These are phyloP conservation scores for Medicago lupulina DNA, from an alignment of 306 rosid genomes.

Conservation along the genomic window DNA sequence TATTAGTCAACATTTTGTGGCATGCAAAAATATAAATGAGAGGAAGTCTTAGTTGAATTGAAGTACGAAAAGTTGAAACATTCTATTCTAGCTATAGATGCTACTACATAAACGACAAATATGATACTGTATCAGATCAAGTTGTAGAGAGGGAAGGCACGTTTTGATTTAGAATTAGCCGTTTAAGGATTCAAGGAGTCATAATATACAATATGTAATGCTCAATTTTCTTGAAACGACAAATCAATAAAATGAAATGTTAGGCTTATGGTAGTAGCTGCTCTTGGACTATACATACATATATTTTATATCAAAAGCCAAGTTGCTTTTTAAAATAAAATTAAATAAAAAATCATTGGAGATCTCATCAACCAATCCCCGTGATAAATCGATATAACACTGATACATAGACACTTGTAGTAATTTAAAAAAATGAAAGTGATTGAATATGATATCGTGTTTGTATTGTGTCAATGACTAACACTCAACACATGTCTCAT, in stretches of 20 bases:
- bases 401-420: too few relatives aligned
- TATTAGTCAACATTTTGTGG: constrained; percentile 25
- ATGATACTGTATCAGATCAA: neutral
- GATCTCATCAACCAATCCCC: constrained; percentile 21
- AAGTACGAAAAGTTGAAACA: constrained; percentile 37
- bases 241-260: constrained; percentile 36
- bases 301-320: constrained; percentile 33
- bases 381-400: neutral
- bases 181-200: constrained; percentile 40
- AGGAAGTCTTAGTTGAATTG: neutral
- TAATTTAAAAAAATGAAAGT: neutral
- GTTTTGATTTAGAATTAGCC: constrained; percentile 36
- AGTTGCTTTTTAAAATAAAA: constrained; percentile 34
- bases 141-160: constrained; percentile 14
- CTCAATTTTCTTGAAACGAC: constrained; percentile 34
- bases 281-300: constrained; percentile 12
- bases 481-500: neutral
- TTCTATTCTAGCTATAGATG: constrained; percentile 11
- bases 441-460: neutral
- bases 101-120: constrained; percentile 37
- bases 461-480: neutral
- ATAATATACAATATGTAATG: constrained; percentile 25
- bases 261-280: constrained; percentile 15
- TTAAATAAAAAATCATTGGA: constrained; percentile 31
- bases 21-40: constrained; percentile 20